Base-by-base conservation (phyloP, 768 basidiomycete genomes). In the Pleurotus cornucopiae region DNA sequence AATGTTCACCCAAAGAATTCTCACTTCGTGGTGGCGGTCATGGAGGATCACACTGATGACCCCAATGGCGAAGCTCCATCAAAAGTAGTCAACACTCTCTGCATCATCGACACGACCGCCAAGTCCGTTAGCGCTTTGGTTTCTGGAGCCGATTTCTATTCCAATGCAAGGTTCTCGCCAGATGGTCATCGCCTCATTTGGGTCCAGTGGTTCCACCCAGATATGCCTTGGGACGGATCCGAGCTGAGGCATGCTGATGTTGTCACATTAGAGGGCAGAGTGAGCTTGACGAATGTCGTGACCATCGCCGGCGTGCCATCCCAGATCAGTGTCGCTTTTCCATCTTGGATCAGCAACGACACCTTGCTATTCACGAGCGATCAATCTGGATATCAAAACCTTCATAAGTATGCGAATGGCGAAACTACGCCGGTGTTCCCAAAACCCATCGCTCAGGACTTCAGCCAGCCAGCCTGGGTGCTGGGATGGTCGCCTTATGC, bases 351-450 rank as follows among this genome's bases (percentile, higher is more conserved):
- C 3, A 73, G 71, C 55, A 72, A 83, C 60, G 75, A 81, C 26
- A 74, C 68, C 4, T 71, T 91, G 40, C 69, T 86, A 46, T 90
- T 85, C 69, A 82, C 84, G 5, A 79, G 74, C 26, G 89, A 92
- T 60, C 72, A 74, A 53, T 80, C 82, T 12, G 87, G 86, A 0
- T 91, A 77, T 64, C 75, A 80, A 55, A 88, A 91, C 62, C 85
- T 89, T 0, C 89, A 82, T 77, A 73, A 63, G 18, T 84, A 79
- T 23, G 20, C 60, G 1, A 62, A 70, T 4, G 68, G 69, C 13
- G 65, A 68, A 7, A 60, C 73, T 4, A 47, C 65, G 0, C 65
- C 82, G 0, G 63, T 80, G 13, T 75, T 86, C 38, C 59, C 71
- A 2, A 49, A 64, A 25, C 71, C 82, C 0, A 61, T 84, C 18